Base-by-base conservation (phyloP, 129 eudicot genomes). In the carrot (Daucus carota) region DNA sequence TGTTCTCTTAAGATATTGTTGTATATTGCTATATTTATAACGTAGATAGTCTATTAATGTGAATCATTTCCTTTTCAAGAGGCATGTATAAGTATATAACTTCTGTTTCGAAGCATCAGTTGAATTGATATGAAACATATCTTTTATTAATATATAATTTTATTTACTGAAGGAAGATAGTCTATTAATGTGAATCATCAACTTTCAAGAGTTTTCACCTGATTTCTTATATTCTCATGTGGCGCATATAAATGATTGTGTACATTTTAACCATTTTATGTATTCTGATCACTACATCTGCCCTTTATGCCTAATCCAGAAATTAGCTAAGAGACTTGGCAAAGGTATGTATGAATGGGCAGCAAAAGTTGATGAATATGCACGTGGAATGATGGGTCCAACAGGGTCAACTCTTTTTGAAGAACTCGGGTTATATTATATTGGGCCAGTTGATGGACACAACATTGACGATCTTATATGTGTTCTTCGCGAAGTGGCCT, bases 401-500 rank as follows among this genome's bases (percentile, higher is more conserved):
- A 84, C 89, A 73, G 98, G 98, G 74, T 90, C 98, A 75, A 93
- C 98, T 66, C 88, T 93, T 24, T 93, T 83, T 78, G 98, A 93
- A 89, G 98, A 93, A 79, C 92, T 93, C 75, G 98, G 98, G 68
- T 80, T 93, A 73, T 93, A 93, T 84, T 93, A 93, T 80, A 90
- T 93, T 80, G 98, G 98, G 75, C 98, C 98, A 57, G 95, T 93
- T 36, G 98, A 93, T 79, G 98, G 98, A 6, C 92, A 90, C 87
- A 93, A 90, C 79, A 85, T 93, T 67, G 96, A 90, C 46, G 96
- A 93, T 83, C 98, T 93, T 57, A 52, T 86, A 5, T 88, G 98
- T 84, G 96, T 93, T 76, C 83, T 93, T 48, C 83, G 80, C 78
- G 92, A 93, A 84, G 98, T 93, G 71, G 90, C 95, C 38, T 86